A percentile compares a stretch with the other conserved stretches of the same genome.
Evolutionary conservation across 2,329 filamentous ascomycete species (phyloP).

Genomic region (Cytospora piceae): DNA sequence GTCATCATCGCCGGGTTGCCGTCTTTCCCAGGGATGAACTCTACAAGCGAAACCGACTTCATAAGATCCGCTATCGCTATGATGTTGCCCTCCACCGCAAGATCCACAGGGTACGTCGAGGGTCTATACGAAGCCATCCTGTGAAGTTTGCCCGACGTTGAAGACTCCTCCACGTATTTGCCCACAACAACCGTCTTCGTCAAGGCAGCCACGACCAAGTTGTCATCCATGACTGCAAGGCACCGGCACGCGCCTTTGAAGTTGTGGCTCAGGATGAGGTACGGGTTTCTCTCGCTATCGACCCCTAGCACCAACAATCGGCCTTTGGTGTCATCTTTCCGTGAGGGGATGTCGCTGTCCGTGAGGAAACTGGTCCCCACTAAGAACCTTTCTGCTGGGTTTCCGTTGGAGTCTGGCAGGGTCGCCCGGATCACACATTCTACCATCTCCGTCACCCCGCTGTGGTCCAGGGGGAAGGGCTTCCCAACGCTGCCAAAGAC

Average conservation of each 20-base stretch:
- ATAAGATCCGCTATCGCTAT: slow-evolving; percentile 91
- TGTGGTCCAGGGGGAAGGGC: slow-evolving; percentile 62
- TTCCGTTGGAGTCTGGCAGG: slow-evolving; percentile 62
- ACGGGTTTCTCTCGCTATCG: slow-evolving; percentile 72
- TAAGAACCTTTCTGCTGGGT: slow-evolving; percentile 77
- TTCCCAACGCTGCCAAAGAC: slow-evolving; percentile 77
- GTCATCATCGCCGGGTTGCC: slow-evolving; percentile 65
- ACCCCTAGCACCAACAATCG: slow-evolving; percentile 86
- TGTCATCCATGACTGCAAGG: slow-evolving; percentile 72
- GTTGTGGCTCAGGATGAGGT: slow-evolving; percentile 68
- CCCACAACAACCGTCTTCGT: slow-evolving; percentile 78
- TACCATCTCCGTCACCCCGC: slow-evolving; percentile 67
- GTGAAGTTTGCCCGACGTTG: slow-evolving; percentile 60
- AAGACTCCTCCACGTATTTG: slow-evolving; percentile 59
- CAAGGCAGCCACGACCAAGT: slow-evolving; percentile 82
- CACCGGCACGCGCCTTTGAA: slow-evolving; percentile 82
- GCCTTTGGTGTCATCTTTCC: slow-evolving; percentile 60
- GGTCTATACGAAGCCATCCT: slow-evolving; percentile 79
- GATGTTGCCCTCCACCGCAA: slow-evolving; percentile 72
- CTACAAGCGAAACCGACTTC: slow-evolving; percentile 83
- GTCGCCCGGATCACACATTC: slow-evolving; percentile 82
- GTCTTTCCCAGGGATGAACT: slow-evolving; percentile 64
- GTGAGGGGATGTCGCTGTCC: slow-evolving; percentile 54
- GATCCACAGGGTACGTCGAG: slow-evolving; percentile 80
- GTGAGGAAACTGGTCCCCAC: slow-evolving; percentile 82